These are phyloP conservation scores for Boletus tylopilopsis DNA, from an alignment of 768 basidiomycete genomes.

Conservation along the genomic window DNA sequence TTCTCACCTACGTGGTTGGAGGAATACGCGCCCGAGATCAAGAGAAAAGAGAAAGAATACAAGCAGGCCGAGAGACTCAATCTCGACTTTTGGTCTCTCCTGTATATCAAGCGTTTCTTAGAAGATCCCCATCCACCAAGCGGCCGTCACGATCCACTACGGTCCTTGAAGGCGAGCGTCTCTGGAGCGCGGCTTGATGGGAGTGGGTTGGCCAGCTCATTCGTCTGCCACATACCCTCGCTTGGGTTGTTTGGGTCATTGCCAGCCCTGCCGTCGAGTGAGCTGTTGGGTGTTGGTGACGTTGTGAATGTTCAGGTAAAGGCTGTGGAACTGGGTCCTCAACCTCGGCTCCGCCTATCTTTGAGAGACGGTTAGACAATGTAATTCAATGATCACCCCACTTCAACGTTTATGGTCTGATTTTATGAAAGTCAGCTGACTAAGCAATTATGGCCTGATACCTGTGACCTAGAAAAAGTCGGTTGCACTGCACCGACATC, in stretches of 20 bases:
- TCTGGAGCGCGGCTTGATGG: constrained; percentile 17
- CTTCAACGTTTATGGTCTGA: background rate
- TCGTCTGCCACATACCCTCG: constrained; percentile 23
- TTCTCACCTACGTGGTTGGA: constrained; percentile 48
- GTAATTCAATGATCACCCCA: constrained; percentile 10
- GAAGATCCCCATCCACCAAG: constrained; percentile 19
- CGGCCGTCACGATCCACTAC: constrained; percentile 27
- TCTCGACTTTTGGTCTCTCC: constrained; percentile 38
- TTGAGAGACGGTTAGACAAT: constrained; percentile 3
- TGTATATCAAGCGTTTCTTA: constrained; percentile 38
- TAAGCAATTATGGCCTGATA: constrained; percentile 14
- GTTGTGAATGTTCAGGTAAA: constrained; percentile 25
- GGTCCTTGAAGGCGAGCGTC: constrained; percentile 25
- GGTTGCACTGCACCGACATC: background rate
- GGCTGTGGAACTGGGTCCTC: constrained; percentile 28
- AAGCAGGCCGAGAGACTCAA: constrained; percentile 33
- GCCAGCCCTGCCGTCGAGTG: constrained; percentile 4
- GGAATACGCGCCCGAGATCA: constrained; percentile 38
- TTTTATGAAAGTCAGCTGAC: constrained; percentile 15
- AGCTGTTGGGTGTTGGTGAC: constrained; percentile 23
- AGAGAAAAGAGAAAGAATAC: constrained; percentile 33
- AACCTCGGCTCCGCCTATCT: constrained; percentile 24
- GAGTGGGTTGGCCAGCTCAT: constrained; percentile 5
- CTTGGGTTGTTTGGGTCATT: constrained; percentile 24
- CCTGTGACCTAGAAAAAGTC: constrained; percentile 6